These are phyloP conservation scores for Chenopodium suecicum DNA, from an alignment of 148 eudicot genomes.

Conservation along the genomic window DNA sequence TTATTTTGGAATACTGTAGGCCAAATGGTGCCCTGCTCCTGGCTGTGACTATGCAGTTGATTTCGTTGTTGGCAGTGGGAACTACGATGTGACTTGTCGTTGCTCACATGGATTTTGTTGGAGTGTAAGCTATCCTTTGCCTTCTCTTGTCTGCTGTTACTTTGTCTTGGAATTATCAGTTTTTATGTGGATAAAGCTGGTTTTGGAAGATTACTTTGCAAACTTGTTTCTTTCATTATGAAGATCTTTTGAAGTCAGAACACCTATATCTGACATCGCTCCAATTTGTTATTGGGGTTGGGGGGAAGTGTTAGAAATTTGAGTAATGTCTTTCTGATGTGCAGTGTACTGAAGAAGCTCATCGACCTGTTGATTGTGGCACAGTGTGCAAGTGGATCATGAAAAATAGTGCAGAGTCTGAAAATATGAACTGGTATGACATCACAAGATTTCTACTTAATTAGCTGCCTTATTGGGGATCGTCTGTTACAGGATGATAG, in stretches of 20 bases:
- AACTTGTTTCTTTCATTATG: neutral
- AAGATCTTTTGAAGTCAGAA: neutral
- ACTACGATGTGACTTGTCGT: constrained; percentile 70
- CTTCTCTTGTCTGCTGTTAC: neutral
- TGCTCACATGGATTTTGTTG: constrained; percentile 84
- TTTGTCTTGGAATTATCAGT: neutral
- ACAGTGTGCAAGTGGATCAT: constrained; percentile 84
- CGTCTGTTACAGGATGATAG: neutral
- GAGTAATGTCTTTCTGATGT: constrained; percentile 10
- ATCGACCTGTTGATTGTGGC: constrained; percentile 87
- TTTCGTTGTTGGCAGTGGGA: constrained; percentile 64
- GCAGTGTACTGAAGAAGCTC: constrained; percentile 92
- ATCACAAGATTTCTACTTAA: neutral
- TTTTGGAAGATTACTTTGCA: neutral
- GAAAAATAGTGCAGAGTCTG: constrained; percentile 89
- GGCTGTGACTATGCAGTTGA: constrained; percentile 88
- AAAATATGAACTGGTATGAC: constrained; percentile 83
- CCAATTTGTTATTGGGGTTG: neutral
- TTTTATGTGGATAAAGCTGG: neutral
- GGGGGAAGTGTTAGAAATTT: neutral
- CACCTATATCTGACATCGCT: neutral
- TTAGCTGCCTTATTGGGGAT: neutral
- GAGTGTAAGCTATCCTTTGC: constrained; percentile 55
- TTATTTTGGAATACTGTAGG: constrained; percentile 34
- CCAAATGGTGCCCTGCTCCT: constrained; percentile 97